Percentiles rank a stretch among this genome's conserved stretches.
These are phyloP conservation scores for Penicillium soppii DNA, from an alignment of 495 filamentous ascomycete genomes.

Conservation along the genomic window DNA sequence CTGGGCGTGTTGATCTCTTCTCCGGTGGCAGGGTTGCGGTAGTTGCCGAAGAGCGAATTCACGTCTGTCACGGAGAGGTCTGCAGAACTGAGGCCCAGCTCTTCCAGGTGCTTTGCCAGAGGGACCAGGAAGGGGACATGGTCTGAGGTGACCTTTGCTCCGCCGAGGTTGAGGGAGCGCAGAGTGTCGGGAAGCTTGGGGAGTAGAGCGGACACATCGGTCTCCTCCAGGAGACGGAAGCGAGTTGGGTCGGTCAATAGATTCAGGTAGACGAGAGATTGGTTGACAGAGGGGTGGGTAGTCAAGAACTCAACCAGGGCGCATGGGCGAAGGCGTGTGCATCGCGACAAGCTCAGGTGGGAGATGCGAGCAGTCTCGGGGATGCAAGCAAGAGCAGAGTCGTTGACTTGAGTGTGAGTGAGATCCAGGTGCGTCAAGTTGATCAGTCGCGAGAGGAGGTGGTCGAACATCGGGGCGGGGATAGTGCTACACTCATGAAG, in stretches of 20 bases:
- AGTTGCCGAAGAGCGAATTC: conserved; percentile 48
- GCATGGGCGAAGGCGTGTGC: conserved; percentile 65
- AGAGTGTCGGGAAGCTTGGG: conserved; percentile 67
- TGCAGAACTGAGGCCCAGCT: conserved; percentile 68
- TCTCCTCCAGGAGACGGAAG: conserved; percentile 66
- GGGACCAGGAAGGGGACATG: conserved; percentile 66
- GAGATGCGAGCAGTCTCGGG: conserved; percentile 70
- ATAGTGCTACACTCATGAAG: conserved; percentile 82
- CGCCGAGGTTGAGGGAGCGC: conserved; percentile 74
- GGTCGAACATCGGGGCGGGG: conserved; percentile 64
- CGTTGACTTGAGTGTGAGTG: conserved; percentile 75
- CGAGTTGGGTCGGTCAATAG: conserved; percentile 71
- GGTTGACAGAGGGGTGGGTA: conserved; percentile 67
- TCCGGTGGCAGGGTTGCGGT: conserved; percentile 18
- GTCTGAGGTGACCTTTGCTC: conserved; percentile 63
- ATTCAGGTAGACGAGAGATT: conserved; percentile 70
- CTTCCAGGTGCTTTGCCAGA: conserved; percentile 77
- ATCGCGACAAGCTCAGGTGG: conserved; percentile 78
- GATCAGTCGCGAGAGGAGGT: conserved; percentile 65
- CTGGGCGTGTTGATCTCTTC: conserved; percentile 54
- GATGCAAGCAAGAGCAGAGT: conserved; percentile 69
- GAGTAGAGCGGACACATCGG: conserved; percentile 65
- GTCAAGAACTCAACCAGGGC: conserved; percentile 70
- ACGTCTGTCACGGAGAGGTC: conserved; percentile 65
- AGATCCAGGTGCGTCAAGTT: conserved; percentile 79